These are phyloP conservation scores for Coprinopsis marcescibilis DNA, from an alignment of 768 basidiomycete species.

Conservation along the genomic window DNA sequence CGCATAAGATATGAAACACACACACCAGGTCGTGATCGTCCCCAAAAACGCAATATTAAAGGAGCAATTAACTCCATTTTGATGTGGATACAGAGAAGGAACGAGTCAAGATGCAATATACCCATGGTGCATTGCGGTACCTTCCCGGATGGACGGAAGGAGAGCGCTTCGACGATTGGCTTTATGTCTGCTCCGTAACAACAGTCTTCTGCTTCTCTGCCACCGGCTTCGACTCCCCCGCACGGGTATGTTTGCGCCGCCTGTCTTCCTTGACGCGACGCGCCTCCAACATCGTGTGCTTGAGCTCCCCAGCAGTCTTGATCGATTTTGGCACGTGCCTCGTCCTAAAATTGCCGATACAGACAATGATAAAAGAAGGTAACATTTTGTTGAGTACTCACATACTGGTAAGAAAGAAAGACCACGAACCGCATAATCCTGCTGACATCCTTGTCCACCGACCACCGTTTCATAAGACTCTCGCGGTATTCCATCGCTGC, in stretches of 20 bases:
- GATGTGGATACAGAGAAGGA: neutral
- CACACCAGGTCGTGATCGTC: too few relatives aligned
- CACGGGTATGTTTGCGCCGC: constrained; percentile 81
- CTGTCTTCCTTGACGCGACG: constrained; percentile 89
- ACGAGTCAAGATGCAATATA: neutral
- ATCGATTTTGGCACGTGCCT: constrained; percentile 90
- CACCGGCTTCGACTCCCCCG: constrained; percentile 82
- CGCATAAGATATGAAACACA: too few relatives aligned
- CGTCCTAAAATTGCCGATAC: constrained; percentile 35
- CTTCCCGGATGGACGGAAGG: too few relatives aligned
- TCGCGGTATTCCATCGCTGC: constrained; percentile 91
- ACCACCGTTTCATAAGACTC: constrained; percentile 84
- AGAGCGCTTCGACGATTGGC: too few relatives aligned
- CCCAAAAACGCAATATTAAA: too few relatives aligned
- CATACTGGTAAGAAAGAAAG: constrained; percentile 3
- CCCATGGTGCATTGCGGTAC: constrained; percentile 10
- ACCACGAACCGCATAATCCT: constrained; percentile 68
- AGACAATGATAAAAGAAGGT: neutral
- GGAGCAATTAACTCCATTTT: too few relatives aligned
- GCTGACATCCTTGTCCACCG: constrained; percentile 73
- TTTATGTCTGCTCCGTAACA: constrained; percentile 66
- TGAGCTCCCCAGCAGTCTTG: constrained; percentile 80
- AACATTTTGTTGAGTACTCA: neutral
- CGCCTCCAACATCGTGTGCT: constrained; percentile 90
- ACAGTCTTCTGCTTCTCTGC: constrained; percentile 89